A percentile compares a stretch with the other conserved stretches of the same genome.
Evolutionary conservation across 306 rosid genomes (phyloP).

Genomic region (Parietaria judaica): DNA sequence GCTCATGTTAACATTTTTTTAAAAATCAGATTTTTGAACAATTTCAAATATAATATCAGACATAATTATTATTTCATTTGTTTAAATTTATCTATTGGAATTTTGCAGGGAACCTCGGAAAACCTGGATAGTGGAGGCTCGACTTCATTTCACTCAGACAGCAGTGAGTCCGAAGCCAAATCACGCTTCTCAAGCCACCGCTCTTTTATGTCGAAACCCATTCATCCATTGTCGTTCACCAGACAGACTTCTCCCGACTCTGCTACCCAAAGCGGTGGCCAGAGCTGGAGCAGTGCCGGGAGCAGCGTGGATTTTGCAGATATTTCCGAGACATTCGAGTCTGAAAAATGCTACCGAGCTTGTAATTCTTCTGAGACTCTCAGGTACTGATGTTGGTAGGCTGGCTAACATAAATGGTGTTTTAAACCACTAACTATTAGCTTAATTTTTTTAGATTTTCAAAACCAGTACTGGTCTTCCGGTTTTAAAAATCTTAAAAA

Average conservation of each 20-base stretch:
- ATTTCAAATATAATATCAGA: too few relatives aligned
- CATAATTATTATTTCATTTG: background rate
- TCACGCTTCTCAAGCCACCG: slow-evolving; percentile 36
- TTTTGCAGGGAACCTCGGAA: slow-evolving; percentile 69
- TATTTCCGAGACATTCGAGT: slow-evolving; percentile 55
- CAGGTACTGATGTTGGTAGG: too few relatives aligned
- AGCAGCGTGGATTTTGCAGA: slow-evolving; percentile 75
- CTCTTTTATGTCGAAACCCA: slow-evolving; percentile 80
- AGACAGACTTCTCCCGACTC: slow-evolving; percentile 41
- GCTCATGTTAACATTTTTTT: too few relatives aligned
- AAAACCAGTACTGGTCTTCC: too few relatives aligned
- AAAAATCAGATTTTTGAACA: too few relatives aligned
- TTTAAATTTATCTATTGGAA: slow-evolving; percentile 7
- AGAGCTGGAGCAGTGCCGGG: slow-evolving; percentile 67
- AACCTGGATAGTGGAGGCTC: slow-evolving; percentile 47
- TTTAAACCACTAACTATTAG: too few relatives aligned
- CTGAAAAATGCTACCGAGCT: slow-evolving; percentile 31
- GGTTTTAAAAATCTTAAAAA: too few relatives aligned
- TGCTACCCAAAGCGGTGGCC: slow-evolving; percentile 49
- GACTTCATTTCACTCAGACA: slow-evolving; percentile 52
- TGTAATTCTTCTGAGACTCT: slow-evolving; percentile 39
- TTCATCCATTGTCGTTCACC: slow-evolving; percentile 62
- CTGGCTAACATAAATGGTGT: too few relatives aligned
- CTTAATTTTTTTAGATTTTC: too few relatives aligned
- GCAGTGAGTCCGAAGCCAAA: slow-evolving; percentile 70